Evolutionary conservation across 164 flowering plant species (phyloP).

Genomic region (Annona cherimola): DNA sequence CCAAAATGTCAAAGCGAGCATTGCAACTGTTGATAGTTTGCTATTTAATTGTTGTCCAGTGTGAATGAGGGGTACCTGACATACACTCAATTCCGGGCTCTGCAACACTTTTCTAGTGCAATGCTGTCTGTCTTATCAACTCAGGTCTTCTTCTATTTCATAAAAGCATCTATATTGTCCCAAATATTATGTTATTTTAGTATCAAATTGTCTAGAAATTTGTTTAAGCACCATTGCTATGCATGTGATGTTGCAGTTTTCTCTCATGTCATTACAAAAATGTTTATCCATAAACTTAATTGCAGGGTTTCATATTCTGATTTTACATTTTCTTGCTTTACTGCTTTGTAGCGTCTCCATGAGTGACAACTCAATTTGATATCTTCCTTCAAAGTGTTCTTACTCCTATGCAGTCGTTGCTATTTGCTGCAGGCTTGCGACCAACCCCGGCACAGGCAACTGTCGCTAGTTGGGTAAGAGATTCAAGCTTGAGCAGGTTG

Average conservation of each 20-base stretch:
- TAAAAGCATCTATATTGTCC: background rate
- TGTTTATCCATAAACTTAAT: background rate
- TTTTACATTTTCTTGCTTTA: background rate
- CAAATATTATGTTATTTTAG: background rate
- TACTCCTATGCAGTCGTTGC: conserved; percentile 80
- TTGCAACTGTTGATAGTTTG: background rate
- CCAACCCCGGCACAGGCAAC: conserved; percentile 99
- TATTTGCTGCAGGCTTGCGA: conserved; percentile 98
- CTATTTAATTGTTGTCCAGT: conserved; percentile 38
- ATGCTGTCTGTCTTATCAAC: conserved; percentile 89
- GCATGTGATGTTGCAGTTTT: background rate
- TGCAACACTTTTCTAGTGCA: conserved; percentile 90
- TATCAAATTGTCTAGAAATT: background rate
- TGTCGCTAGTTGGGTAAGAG: conserved; percentile 91
- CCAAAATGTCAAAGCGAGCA: background rate
- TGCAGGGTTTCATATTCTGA: background rate
- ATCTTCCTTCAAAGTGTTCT: conserved; percentile 29
- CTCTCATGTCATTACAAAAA: background rate
- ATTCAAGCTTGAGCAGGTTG: background rate
- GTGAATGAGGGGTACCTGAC: conserved; percentile 90
- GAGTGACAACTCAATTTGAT: conserved; percentile 9
- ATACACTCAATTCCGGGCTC: conserved; percentile 85
- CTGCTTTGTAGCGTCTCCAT: background rate
- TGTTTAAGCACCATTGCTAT: background rate
- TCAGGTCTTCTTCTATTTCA: conserved; percentile 60